These are phyloP conservation scores for Scytalidium sp. DNA, from an alignment of 2,329 filamentous ascomycete species.

Conservation along the genomic window DNA sequence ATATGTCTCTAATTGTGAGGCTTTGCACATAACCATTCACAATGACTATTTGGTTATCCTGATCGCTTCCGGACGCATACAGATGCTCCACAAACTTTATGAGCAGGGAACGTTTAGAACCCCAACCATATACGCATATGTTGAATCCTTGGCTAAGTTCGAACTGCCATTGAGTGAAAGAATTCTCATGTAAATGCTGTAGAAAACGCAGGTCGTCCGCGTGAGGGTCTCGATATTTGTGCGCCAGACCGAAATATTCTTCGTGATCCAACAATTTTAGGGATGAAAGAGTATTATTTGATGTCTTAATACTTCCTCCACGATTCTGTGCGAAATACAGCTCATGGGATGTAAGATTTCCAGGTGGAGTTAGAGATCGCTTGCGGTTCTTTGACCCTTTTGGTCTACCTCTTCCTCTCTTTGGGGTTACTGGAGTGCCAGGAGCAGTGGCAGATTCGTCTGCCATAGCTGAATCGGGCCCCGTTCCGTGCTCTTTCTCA, in stretches of 20 bases:
- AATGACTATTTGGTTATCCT: constrained; percentile 62
- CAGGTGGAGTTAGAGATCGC: constrained; percentile 60
- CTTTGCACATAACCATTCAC: constrained; percentile 80
- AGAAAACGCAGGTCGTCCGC: constrained; percentile 67
- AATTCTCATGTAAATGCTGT: constrained; percentile 70
- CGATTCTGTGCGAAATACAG: constrained; percentile 93
- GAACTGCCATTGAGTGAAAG: constrained; percentile 89
- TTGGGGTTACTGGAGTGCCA: constrained; percentile 43
- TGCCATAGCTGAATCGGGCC: constrained; percentile 27
- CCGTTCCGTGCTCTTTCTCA: constrained; percentile 43
- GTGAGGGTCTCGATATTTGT: constrained; percentile 64
- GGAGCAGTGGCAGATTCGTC: constrained; percentile 27
- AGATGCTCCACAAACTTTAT: constrained; percentile 72
- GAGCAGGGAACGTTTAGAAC: constrained; percentile 77
- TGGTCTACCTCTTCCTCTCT: constrained; percentile 42
- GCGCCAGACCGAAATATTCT: constrained; percentile 76
- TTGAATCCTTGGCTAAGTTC: constrained; percentile 86
- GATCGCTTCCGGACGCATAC: constrained; percentile 40
- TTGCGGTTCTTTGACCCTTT: constrained; percentile 46
- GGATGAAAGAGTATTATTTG: constrained; percentile 76
- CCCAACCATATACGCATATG: constrained; percentile 88
- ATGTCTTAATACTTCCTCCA: constrained; percentile 77
- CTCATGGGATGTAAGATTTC: constrained; percentile 82
- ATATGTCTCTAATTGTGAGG: constrained; percentile 64
- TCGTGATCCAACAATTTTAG: constrained; percentile 82